Base-by-base conservation (phyloP, 306 rosid genomes). In the Rosa persica region DNA sequence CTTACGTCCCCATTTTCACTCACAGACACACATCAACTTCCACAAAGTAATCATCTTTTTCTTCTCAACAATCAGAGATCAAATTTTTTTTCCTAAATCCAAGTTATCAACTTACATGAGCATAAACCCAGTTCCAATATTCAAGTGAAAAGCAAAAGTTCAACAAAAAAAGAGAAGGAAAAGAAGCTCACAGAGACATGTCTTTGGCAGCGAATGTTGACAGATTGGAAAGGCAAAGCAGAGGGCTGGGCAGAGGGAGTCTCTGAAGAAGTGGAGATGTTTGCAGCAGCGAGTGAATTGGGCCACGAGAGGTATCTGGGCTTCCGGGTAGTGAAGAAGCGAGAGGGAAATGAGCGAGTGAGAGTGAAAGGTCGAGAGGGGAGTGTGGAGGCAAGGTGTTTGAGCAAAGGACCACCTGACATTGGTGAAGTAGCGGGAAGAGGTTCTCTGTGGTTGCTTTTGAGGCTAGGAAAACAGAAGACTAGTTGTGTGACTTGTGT, bases 141-240 rank as follows among this genome's bases (percentile, higher is more conserved):
- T 12, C 49, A 16, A 42, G 39, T 27, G 4, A 67, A 27, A 42
- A 64, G 22, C 22, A 38, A 9, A 0, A 22, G 47, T 15, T 13
- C 2, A 42, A 44, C 1, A 13, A 46, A 34, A 34, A 1, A 17
- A 57, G 16, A n/a, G 11, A 34, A 64, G 38, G 69, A 30, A 30
- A 34, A 38, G 43, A 36, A 34, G 69, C 69, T 87, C 85, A 94
- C 98, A 72, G 87, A 90, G 49, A 77, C 73, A 76, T 87, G 79
- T 85, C 85, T 90, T 30, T 84, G 88, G 65, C 97, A 94, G 57
- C 85, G 87, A 82, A 94, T 85, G 36, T 87, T 82, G 66, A 92
- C 97, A 6, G 90, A 85, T 38, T 80, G 85, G 58, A 89, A 90
- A 68, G 90, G 78, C 3, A 79, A 77, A 73, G 85, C 39, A 62